Evolutionary conservation across 2,329 filamentous ascomycete species (phyloP), one percentile per base, ranked within the genome.

Genomic region (Colletotrichum simmondsii): DNA sequence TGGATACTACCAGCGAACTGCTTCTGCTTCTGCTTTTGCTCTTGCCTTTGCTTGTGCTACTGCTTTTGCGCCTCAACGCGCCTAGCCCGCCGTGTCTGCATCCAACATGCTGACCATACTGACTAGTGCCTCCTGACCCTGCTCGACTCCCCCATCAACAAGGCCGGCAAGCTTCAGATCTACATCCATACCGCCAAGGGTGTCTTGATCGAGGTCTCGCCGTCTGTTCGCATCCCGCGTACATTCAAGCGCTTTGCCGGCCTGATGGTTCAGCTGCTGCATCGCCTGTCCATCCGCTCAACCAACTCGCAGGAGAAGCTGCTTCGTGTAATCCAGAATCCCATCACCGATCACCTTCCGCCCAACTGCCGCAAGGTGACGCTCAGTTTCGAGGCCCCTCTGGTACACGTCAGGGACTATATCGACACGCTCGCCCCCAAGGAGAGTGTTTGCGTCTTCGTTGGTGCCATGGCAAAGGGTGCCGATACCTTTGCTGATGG

Each of bases 201-300:
- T 64, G 96, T 98, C 46, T 88, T 99, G 78, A 99, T 99, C 79
- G 95, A 98, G 85, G 96, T 99, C 76, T 98, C 95, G 80, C 97
- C 97, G n/a, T 95, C 95, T 10, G 97, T 99, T 71, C 95, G 97
- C 80, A 98, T 99, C 77, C 97, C 97, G 63, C 92, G 97, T 84
- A 99, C 97, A 0, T 99, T 99, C 85, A 99, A 99, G 89, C 95
- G 97, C 53, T 99, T 99, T 79, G 97, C 97, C 58, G 97, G 97
- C 85, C 87, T 99, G 74, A 99, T 99, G 97, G 97, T 99, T 67
- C 97, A 99, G 85, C 89, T 99, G 49, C 91, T 99, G 57, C 97
- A 99, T 84, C 93, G 95, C 72, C 91, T 98, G 54, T 97, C 96
- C 56, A 99, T 99, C 80, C 93, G 97, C 76, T 98, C 96, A 52